These are phyloP conservation scores for Penicillium antarcticum DNA, from an alignment of 495 filamentous ascomycete genomes.

Conservation along the genomic window DNA sequence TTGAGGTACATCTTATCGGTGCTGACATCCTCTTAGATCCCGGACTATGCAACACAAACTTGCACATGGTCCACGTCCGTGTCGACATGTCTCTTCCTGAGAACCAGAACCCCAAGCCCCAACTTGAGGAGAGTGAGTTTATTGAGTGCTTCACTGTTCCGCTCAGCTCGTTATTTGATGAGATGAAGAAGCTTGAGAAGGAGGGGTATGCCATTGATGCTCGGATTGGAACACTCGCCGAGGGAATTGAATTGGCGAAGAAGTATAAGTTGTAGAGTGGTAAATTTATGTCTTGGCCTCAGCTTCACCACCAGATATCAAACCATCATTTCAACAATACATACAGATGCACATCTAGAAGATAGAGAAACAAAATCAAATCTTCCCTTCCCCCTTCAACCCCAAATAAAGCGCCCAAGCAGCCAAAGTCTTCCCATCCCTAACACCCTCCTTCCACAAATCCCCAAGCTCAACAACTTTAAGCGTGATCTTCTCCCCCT, in stretches of 20 bases:
- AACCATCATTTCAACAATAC: not conserved
- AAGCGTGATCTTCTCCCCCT: constrained; percentile 80
- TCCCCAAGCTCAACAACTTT: constrained; percentile 70
- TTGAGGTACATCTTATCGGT: not conserved
- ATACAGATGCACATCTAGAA: not conserved
- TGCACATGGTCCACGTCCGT: constrained; percentile 74
- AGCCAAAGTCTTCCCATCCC: constrained; percentile 77
- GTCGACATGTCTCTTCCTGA: constrained; percentile 69
- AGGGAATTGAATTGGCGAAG: constrained; percentile 78
- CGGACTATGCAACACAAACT: constrained; percentile 86
- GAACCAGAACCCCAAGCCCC: constrained; percentile 65
- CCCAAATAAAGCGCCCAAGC: constrained; percentile 77
- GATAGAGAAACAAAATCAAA: constrained; percentile 30
- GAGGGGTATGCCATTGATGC: constrained; percentile 84
- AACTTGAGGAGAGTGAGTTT: constrained; percentile 84
- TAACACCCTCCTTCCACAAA: constrained; percentile 70
- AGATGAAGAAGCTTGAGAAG: constrained; percentile 63
- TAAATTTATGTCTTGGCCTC: no score
- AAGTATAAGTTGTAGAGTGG: constrained; percentile 37
- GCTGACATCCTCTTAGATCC: constrained; percentile 40
- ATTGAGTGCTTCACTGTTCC: constrained; percentile 79
- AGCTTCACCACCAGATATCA: not conserved
- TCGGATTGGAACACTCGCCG: constrained; percentile 76
- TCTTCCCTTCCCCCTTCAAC: constrained; percentile 60
- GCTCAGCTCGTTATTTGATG: constrained; percentile 60